Evolutionary conservation across 163 green algal species (phyloP).

Genomic region (Scenedesmus sp.): DNA sequence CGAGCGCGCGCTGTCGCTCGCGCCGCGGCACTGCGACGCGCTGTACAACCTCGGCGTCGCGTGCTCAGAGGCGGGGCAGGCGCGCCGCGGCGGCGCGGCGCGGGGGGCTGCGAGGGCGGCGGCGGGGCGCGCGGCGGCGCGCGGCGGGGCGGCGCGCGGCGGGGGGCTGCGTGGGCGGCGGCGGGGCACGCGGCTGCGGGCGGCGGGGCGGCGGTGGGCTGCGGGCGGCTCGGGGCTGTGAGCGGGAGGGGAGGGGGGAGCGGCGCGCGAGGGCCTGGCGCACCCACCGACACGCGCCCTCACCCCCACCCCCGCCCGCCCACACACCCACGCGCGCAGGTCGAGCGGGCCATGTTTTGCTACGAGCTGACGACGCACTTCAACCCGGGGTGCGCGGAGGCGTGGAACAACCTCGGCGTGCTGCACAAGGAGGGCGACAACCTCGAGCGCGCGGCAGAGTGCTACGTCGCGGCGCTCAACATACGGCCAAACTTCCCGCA

Average conservation of each 20-base stretch:
- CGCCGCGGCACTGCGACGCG: slow-evolving; percentile 73
- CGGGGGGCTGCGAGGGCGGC: no score
- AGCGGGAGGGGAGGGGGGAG: no score
- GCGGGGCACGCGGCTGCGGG: no score
- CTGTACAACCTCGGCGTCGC: slow-evolving; percentile 97
- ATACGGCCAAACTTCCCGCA: slow-evolving; percentile 71
- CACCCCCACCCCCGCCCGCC: slow-evolving; percentile 2
- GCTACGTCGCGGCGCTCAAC: slow-evolving; percentile 84
- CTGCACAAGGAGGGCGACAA: slow-evolving; percentile 82
- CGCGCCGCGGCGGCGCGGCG: no score
- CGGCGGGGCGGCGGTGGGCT: no score
- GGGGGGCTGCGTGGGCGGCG: no score
- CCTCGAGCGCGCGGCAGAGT: slow-evolving; percentile 74
- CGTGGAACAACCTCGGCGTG: slow-evolving; percentile 91
- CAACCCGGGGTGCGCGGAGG: slow-evolving; percentile 79
- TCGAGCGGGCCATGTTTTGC: slow-evolving; percentile 64
- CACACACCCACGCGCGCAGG: not conserved
- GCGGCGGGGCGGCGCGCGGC: no score
- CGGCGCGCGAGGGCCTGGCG: no score
- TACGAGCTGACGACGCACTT: slow-evolving; percentile 84
- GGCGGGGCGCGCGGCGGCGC: no score
- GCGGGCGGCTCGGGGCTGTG: no score
- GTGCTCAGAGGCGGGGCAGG: slow-evolving; percentile 74
- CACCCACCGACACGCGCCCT: no score
- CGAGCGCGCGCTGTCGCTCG: slow-evolving; percentile 82